Evolutionary conservation across 78 protist genomes (phyloP), one percentile per base, ranked within the genome.

Genomic region (slime mould (Dictyostelium discoideum)): DNA sequence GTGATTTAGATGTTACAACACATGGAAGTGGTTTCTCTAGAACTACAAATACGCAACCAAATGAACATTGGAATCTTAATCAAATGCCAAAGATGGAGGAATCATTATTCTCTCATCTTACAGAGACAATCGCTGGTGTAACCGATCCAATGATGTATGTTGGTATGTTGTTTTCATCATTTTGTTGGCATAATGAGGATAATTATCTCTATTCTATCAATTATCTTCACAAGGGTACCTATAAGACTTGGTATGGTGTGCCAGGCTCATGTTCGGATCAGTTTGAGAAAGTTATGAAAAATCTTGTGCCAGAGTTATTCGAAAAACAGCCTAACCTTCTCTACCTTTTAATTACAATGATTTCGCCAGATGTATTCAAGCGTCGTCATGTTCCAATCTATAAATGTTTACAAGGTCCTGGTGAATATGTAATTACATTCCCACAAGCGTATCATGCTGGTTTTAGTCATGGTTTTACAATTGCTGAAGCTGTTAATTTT

Each of bases 141-240:
- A 85, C 94, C 4, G 94, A 85, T 40, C 97, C 97, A 44, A 95
- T 95, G 97, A 87, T 95, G 93, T 95, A 95, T 57, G 80, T 95
- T 40, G 97, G 99, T 50, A 98, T 97, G 99, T 26, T 84, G 18
- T 97, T 97, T 92, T 96, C 98, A 9, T 22, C 98, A 29, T 98
- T 98, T 72, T 97, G 98, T 86, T 98, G 99, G 99, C 99, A 98
- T 92, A 89, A 65, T 67, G 99, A 98, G 78, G 99, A 98, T 83
- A 94, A 96, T 73, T 92, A 87, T n/a, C 80, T 97, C 69, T 97
- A 93, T 77, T 84, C 97, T 5, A 93, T 97, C 76, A 98, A 97
- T 78, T 98, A 97, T 94, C 77, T 86, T 20, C 99, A 98, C 67
- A 83, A 7, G 24, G 99, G 99, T 44, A 97, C 85, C 9, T 86